phyloP scores from a whole-genome alignment of 1,284 basidiomycete species.

The Boletus sp. region DNA sequence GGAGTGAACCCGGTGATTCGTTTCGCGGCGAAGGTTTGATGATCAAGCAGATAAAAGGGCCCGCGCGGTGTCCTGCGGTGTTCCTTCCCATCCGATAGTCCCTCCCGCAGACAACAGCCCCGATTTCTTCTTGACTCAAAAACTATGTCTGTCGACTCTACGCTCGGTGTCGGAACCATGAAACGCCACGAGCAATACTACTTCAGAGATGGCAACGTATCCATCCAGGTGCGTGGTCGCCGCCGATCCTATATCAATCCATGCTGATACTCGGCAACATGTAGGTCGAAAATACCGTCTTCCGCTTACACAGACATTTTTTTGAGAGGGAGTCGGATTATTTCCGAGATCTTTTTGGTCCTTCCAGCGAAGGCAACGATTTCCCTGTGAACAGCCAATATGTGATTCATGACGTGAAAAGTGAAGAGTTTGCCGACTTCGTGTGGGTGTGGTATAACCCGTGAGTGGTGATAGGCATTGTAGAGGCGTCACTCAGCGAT shows the following conservation, averaged over 20 bases:
- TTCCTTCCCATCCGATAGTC: background rate
- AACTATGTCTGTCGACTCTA: constrained; percentile 6
- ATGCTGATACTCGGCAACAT: background rate
- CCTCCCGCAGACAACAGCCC: background rate
- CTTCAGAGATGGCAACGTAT: constrained; percentile 20
- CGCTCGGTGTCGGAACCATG: background rate
- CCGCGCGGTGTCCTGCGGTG: background rate
- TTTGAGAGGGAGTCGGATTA: constrained; percentile 59
- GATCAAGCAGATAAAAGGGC: constrained; percentile 18
- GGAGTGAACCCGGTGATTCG: background rate
- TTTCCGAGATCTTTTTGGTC: constrained; percentile 38
- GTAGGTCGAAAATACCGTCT: constrained; percentile 48
- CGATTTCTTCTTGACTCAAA: background rate
- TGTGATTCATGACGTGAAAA: constrained; percentile 33
- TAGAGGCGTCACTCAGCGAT: background rate
- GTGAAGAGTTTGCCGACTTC: constrained; percentile 54
- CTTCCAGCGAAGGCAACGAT: constrained; percentile 32
- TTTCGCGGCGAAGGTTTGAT: constrained; percentile 9
- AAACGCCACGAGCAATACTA: constrained; percentile 15
- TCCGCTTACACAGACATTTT: constrained; percentile 61
- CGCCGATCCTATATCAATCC: background rate
- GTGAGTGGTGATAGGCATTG: constrained; percentile 32
- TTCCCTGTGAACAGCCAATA: constrained; percentile 37
- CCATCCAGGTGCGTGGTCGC: constrained; percentile 19
- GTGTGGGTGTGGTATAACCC: constrained; percentile 71